Conservation (phyloP, 2,329 filamentous ascomycete species). For the Exophiala alcalophila region DNA sequence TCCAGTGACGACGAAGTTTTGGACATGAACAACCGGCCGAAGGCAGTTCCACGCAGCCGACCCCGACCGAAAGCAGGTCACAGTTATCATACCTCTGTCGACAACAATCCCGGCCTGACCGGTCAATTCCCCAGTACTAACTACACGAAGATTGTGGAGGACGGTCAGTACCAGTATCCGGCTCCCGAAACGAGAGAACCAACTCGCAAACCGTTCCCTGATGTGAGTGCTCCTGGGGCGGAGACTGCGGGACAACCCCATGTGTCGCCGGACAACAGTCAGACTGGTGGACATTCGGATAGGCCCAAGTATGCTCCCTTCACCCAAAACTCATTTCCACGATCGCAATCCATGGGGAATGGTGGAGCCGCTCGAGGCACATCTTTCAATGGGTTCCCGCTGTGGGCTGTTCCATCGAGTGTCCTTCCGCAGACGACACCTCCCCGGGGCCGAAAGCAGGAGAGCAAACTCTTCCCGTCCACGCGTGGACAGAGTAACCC, state of each 20-base stretch:
- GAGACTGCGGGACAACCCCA: constrained; percentile 11
- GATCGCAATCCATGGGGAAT: constrained; percentile 7
- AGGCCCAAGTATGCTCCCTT: constrained; percentile 26
- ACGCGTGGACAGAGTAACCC: neutral
- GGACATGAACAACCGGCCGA: constrained; percentile 35
- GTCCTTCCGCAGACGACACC: constrained; percentile 26
- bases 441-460: constrained; percentile 10
- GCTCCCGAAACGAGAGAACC: constrained; percentile 26
- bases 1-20: constrained; percentile 32
- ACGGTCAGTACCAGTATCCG: constrained; percentile 26
- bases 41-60: constrained; percentile 32
- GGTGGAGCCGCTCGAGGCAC: constrained; percentile 7
- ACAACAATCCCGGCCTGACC: constrained; percentile 23
- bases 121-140: constrained; percentile 29
- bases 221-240: constrained; percentile 17
- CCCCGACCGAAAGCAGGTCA: constrained; percentile 12
- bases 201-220: constrained; percentile 21
- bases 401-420: constrained; percentile 32
- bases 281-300: constrained; percentile 15
- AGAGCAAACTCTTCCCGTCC: neutral
- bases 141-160: constrained; percentile 28
- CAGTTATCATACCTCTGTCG: constrained; percentile 8
- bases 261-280: constrained; percentile 6
- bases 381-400: constrained; percentile 27
- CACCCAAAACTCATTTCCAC: constrained; percentile 9